Evolutionary conservation across 331 rosid species (phyloP).

Genomic region (Rhamnella rubrinervis): DNA sequence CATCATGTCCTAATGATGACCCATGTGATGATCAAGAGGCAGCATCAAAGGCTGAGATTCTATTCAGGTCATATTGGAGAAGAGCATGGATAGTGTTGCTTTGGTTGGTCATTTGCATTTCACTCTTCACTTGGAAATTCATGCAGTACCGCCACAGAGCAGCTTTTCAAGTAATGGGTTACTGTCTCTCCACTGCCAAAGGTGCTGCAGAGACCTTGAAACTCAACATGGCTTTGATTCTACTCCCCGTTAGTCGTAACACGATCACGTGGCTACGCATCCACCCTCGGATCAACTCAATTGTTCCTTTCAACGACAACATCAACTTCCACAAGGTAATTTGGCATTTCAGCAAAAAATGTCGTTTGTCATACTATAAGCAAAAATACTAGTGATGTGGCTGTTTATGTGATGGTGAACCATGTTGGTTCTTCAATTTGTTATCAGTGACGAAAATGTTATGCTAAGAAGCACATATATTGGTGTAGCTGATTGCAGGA

Average conservation of each 20-base stretch:
- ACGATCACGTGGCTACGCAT: slow-evolving; percentile 69
- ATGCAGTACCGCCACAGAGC: slow-evolving; percentile 51
- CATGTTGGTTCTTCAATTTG: too few relatives aligned
- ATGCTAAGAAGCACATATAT: neutral
- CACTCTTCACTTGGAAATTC: slow-evolving; percentile 77
- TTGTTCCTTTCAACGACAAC: slow-evolving; percentile 72
- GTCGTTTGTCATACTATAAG: too few relatives aligned
- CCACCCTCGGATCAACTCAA: slow-evolving; percentile 37
- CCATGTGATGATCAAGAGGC: slow-evolving; percentile 29
- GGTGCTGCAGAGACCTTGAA: slow-evolving; percentile 90
- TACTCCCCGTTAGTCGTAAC: slow-evolving; percentile 71
- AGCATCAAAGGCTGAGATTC: slow-evolving; percentile 53
- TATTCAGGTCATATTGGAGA: slow-evolving; percentile 72
- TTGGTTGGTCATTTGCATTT: slow-evolving; percentile 52
- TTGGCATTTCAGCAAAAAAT: neutral
- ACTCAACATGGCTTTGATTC: slow-evolving; percentile 81
- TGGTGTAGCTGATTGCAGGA: slow-evolving; percentile 67
- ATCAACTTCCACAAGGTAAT: slow-evolving; percentile 80
- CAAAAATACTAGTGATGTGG: too few relatives aligned
- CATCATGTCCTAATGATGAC: slow-evolving; percentile 7
- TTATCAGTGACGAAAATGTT: neutral
- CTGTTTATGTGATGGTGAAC: too few relatives aligned
- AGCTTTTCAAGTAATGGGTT: slow-evolving; percentile 84
- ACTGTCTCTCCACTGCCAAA: slow-evolving; percentile 77
- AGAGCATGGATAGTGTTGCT: slow-evolving; percentile 61